Base-by-base conservation (phyloP, 192 early-diverging fungal genomes). In the Coemansia nantahalensis region DNA sequence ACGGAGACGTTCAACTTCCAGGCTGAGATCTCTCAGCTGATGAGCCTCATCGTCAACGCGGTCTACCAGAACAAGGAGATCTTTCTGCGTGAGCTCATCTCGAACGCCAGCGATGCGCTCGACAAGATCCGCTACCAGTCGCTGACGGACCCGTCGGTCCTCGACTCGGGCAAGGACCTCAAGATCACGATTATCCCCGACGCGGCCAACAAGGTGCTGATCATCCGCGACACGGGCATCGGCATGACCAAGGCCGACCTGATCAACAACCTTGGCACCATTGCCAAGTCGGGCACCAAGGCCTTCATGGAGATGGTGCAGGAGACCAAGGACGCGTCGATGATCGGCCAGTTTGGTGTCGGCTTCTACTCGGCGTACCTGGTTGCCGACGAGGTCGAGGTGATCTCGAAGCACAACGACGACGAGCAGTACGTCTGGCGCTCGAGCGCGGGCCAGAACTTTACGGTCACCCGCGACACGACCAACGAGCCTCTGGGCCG, bases 301-400 rank as follows among this genome's bases (percentile, higher is more conserved):
- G 88, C 91, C 41, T 97, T 97, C 80, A 99, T 99, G 95, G 95
- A 99, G 83, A 92, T 90, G 52, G 84, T 98, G 46, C 83, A 88
- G 63, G 82, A 87, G 48, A 92, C 92, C 75, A 95, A 93, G 57
- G 94, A 95, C 81, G 97, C 95, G 52, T 95, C 93, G 78, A 96
- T 99, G 93, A 98, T 99, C 79, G 97, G 95, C 75, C 95, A 98
- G 79, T 99, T 99, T 75, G 97, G 97, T 92, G 97, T 99, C 50
- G 97, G 97, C 84, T 98, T 99, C 93, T 99, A 98, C 90, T 96
- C 95, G 57, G 95, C 95, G 50, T 99, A 96, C 88, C 84, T 99
- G 56, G 93, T 98, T 60, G 95, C 93, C 61, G 97, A 99, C 79
- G 87, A 87, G 79, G 97, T 99, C 37, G 71, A 68, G 89, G 90